Conservation (phyloP, 495 filamentous ascomycete species). For the Trichoderma parareesei region DNA sequence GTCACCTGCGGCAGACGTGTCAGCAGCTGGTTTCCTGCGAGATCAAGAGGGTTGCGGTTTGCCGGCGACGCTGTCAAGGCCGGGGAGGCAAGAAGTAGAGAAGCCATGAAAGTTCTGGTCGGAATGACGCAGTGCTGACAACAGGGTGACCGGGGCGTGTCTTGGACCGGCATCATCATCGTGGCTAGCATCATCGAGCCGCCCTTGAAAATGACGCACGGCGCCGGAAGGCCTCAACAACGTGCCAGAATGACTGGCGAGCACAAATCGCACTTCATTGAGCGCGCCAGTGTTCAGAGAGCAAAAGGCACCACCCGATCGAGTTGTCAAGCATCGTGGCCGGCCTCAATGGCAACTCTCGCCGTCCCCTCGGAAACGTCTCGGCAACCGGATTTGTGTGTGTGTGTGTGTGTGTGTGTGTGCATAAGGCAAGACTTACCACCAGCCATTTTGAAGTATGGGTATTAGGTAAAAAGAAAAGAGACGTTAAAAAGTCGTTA, state of each 20-base stretch:
- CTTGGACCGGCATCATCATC: not conserved
- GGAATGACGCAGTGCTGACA: not conserved
- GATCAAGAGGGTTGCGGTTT: not conserved
- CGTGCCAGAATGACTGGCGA: too few relatives aligned
- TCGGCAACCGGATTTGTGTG: not conserved
- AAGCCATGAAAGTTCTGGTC: not conserved
- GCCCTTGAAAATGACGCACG: constrained; percentile 8
- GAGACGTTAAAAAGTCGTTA: constrained; percentile 16
- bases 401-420: not conserved
- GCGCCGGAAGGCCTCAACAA: not conserved
- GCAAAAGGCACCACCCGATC: not conserved
- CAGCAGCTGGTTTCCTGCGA: constrained; percentile 20
- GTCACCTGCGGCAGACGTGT: constrained; percentile 58
- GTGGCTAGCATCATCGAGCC: not conserved
- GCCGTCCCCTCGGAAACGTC: not conserved
- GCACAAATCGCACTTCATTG: not conserved
- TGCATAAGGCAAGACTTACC: constrained; percentile 28
- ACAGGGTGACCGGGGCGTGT: not conserved
- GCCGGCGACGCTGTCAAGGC: not conserved
- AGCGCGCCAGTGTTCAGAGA: not conserved
- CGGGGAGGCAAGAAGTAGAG: not conserved
- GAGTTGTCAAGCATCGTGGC: not conserved
- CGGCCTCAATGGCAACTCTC: constrained; percentile 7
- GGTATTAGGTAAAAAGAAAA: constrained; percentile 12
- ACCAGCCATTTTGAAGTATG: constrained; percentile 32